Evolutionary conservation across 2,329 filamentous ascomycete species (phyloP).

Genomic region (Aspergillus sp.): DNA sequence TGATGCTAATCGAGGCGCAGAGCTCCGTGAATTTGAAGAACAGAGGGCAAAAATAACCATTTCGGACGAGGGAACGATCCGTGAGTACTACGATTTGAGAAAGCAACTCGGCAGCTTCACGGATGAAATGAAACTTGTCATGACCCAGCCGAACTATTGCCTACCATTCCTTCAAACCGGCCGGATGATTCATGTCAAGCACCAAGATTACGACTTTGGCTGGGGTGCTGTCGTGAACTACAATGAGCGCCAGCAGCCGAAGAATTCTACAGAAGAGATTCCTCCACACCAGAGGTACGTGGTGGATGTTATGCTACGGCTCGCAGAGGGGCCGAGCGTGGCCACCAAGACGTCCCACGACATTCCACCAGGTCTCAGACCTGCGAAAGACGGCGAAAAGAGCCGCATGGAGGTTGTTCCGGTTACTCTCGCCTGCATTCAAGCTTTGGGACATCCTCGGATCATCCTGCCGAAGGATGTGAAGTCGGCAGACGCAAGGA

Average conservation of each 20-base stretch:
- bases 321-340: conserved; percentile 45
- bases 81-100: conserved; percentile 86
- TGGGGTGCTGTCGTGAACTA: conserved; percentile 86
- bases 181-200: conserved; percentile 78
- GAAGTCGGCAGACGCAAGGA: conserved; percentile 57
- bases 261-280: conserved; percentile 57
- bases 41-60: conserved; percentile 67
- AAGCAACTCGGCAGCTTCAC: conserved; percentile 75
- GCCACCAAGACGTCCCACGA: conserved; percentile 53
- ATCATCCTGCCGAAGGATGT: conserved; percentile 75
- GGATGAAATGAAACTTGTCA: conserved; percentile 82
- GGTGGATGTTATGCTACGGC: conserved; percentile 67
- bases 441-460: conserved; percentile 72
- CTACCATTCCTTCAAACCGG: conserved; percentile 76
- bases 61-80: conserved; percentile 75
- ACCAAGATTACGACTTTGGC: conserved; percentile 72
- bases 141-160: conserved; percentile 83
- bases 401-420: conserved; percentile 74
- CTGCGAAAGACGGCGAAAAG: conserved; percentile 53
- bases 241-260: conserved; percentile 54
- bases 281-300: conserved; percentile 68
- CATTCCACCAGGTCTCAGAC: conserved; percentile 53
- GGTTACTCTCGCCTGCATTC: conserved; percentile 74
- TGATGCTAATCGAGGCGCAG: conserved; percentile 32
- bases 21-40: conserved; percentile 67